phyloP scores from a whole-genome alignment of 805 yeast genomes.

The Cyberlindnera nakhonratchasimensis region DNA sequence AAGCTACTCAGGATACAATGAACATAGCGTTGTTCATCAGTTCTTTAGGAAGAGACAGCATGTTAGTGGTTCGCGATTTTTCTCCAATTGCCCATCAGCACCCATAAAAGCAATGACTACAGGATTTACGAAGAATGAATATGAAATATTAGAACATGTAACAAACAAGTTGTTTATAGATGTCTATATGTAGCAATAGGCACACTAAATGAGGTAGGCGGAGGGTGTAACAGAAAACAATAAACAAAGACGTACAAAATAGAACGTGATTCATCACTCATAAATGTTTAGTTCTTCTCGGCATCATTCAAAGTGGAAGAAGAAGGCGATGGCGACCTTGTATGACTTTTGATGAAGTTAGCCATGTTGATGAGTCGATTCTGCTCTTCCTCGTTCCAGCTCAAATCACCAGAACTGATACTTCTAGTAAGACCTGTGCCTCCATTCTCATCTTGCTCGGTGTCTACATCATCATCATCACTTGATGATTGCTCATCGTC shows the following conservation, averaged over 20 bases:
- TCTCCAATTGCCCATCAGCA: no score
- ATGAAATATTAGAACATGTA: conserved; percentile 2
- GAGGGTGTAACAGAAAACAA: no score
- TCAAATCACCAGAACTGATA: conserved; percentile 35
- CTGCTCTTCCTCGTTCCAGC: conserved; percentile 33
- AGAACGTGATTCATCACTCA: conserved; percentile 2
- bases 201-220: background rate
- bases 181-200: background rate
- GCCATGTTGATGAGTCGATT: conserved; percentile 31
- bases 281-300: conserved; percentile 8
- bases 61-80: no score
- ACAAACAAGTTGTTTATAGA: background rate
- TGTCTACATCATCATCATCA: conserved; percentile 26
- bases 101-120: no score
- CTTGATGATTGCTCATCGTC: conserved; percentile 22
- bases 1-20: no score
- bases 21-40: no score
- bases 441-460: conserved; percentile 32
- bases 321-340: conserved; percentile 5
- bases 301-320: background rate
- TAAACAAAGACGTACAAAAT: background rate
- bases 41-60: no score
- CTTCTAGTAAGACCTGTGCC: conserved; percentile 34
- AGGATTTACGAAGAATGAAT: background rate
- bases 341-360: conserved; percentile 27